Base-by-base conservation (phyloP, 2,329 filamentous ascomycete genomes). In the Cladosporium sp. region DNA sequence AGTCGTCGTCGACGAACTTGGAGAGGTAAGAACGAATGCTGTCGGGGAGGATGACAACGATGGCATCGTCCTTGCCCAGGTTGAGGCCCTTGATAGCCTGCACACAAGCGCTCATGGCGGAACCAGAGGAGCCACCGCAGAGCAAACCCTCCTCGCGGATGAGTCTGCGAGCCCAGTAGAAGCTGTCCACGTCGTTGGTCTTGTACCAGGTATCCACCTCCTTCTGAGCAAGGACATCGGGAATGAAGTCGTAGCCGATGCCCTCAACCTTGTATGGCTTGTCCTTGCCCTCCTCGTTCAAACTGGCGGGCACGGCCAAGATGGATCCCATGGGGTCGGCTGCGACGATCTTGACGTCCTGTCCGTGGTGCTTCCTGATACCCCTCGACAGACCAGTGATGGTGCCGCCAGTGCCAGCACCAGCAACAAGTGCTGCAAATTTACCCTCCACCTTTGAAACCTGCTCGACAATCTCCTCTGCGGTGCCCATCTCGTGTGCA, bases 1-100 rank as follows among this genome's bases (percentile, higher is more conserved):
- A 98, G 75, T 97, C 93, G 66, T 98, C 94, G 67, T 98, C 93
- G 58, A 90, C 90, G 67, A 98, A 98, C 80, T 98, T 98, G 74
- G 86, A 92, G 20, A 98, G 82, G 69, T 98, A 98, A 71, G 89
- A 96, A 64, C 93, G 82, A 66, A 98, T 97, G 73, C 90, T 95
- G 69, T 98, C 93, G 1, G 93, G 94, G 15, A 96, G 77, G 47
- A 98, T 75, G 22, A 96, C 90, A 22, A 98, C 93, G 0, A 97
- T 82, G 1, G 90, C 82, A 64, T 98, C 91, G 51, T 86, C 86
- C 67, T 91, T 86, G 55, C 81, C 80, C 56, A 95, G 78, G n/a
- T 79, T 76, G 48, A 86, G 74, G 41, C 95, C 90, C 67, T 85
- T 84, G 47, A 85, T 80, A 1, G 88, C 90, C 59, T 83, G 80